These are phyloP conservation scores for Globisporangium iwayamae DNA, from an alignment of 352 stramenopile species.

Conservation along the genomic window DNA sequence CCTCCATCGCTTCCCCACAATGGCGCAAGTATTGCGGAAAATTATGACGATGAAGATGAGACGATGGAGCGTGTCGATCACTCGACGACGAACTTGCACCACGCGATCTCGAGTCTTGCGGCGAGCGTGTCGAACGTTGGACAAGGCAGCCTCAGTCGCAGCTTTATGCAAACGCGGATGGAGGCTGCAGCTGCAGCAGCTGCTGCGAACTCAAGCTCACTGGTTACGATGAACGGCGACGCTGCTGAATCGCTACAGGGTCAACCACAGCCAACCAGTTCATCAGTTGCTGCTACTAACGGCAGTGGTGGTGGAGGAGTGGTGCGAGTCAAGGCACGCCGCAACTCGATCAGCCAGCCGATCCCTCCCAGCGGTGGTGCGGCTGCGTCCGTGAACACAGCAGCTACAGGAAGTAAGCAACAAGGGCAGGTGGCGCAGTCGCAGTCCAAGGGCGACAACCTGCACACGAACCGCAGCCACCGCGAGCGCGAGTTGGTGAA, in stretches of 20 bases:
- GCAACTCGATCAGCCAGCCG: constrained; percentile 27
- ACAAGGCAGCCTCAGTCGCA: constrained; percentile 64
- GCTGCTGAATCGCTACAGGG: neutral
- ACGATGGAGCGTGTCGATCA: constrained; percentile 70
- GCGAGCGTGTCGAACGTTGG: constrained; percentile 75
- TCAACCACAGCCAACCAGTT: constrained; percentile 12
- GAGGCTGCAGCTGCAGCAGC: constrained; percentile 14
- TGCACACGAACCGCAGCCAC: constrained; percentile 74
- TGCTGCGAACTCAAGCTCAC: neutral
- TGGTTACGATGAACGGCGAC: neutral
- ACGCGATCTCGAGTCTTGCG: constrained; percentile 80
- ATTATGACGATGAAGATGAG: constrained; percentile 39
- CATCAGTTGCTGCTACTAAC: neutral
- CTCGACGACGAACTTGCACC: constrained; percentile 66
- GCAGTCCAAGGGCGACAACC: constrained; percentile 42
- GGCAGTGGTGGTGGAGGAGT: constrained; percentile 8
- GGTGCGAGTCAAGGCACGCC: constrained; percentile 26
- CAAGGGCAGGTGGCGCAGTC: constrained; percentile 36
- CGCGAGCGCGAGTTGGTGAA: constrained; percentile 79
- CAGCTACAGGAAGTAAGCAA: neutral
- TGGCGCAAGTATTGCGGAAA: constrained; percentile 1
- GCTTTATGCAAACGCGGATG: constrained; percentile 53
- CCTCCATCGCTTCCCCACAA: constrained; percentile 17
- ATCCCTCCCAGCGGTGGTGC: constrained; percentile 5
- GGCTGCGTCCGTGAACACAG: neutral